These are phyloP conservation scores for Trichothecium roseum DNA, from an alignment of 2,329 filamentous ascomycete genomes.

Conservation along the genomic window DNA sequence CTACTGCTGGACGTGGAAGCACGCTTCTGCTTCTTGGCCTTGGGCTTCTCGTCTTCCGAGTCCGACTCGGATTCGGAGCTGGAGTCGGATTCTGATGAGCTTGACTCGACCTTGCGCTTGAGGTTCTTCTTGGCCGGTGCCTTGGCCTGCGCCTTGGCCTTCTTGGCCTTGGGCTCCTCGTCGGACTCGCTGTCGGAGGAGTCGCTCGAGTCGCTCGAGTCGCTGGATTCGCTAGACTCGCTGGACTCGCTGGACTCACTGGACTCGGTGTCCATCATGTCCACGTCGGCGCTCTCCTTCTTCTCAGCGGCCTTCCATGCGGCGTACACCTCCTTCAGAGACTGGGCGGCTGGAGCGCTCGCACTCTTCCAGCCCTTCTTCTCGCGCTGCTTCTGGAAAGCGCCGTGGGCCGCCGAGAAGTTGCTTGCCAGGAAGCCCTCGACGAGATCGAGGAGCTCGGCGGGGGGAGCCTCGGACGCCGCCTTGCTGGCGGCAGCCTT, in stretches of 20 bases:
- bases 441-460: conserved; percentile 56
- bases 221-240: conserved; percentile 20
- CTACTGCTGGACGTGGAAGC: conserved; percentile 9
- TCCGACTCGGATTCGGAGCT: conserved; percentile 21
- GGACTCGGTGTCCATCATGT: conserved; percentile 34
- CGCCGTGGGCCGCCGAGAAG: conserved; percentile 18
- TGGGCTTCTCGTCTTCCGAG: conserved; percentile 40
- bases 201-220: conserved; percentile 16
- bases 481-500: conserved; percentile 11
- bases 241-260: conserved; percentile 15
- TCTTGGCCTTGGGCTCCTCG: conserved; percentile 11
- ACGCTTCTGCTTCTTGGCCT: conserved; percentile 8
- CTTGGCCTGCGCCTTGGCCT: conserved; percentile 8
- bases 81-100: not conserved
- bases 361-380: conserved; percentile 36
- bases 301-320: conserved; percentile 32
- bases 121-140: conserved; percentile 13
- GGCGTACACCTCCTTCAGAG: conserved; percentile 39
- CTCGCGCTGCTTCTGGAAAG: conserved; percentile 53
- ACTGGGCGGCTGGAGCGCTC: conserved; percentile 17
- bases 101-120: conserved; percentile 5
- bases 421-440: conserved; percentile 49
- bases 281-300: conserved; percentile 27
- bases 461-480: conserved; percentile 28
- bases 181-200: conserved; percentile 12